Evolutionary conservation across 2,329 filamentous ascomycete genomes (phyloP).

Genomic region (Claviceps sp.): DNA sequence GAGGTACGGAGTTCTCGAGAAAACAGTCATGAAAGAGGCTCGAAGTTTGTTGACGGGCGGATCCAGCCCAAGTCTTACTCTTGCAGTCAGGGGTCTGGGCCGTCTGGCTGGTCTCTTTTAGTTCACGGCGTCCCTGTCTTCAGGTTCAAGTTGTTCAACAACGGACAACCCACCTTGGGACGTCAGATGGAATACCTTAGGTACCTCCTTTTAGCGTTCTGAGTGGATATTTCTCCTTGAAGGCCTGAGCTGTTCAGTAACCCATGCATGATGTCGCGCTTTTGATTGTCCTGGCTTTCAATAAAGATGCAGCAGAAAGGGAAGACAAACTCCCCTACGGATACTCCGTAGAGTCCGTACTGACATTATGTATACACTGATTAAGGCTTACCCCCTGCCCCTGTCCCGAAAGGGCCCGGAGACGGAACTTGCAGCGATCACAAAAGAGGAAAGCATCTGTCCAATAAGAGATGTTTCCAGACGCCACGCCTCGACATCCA

Average conservation of each 20-base stretch:
- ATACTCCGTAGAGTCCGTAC: no score
- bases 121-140: not conserved
- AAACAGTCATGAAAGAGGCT: not conserved
- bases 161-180: not conserved
- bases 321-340: not conserved
- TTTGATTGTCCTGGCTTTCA: conserved; percentile 1
- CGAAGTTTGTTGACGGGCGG: not conserved
- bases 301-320: not conserved
- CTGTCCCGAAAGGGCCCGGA: not conserved
- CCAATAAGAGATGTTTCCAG: not conserved
- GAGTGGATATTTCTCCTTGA: not conserved
- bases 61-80: not conserved
- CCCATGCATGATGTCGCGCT: conserved; percentile 1
- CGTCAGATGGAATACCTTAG: not conserved
- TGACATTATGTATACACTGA: no score
- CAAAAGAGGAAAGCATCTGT: not conserved
- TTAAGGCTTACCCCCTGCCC: not conserved
- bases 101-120: not conserved
- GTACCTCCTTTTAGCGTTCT: not conserved
- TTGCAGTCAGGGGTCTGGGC: not conserved
- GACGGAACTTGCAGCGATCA: not conserved
- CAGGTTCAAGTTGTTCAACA: not conserved
- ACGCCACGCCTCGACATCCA: not conserved
- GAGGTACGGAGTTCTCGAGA: no score
- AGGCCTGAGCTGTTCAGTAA: not conserved